Evolutionary conservation across 2,329 filamentous ascomycete species (phyloP).

Genomic region (Colletotrichum costaricense): DNA sequence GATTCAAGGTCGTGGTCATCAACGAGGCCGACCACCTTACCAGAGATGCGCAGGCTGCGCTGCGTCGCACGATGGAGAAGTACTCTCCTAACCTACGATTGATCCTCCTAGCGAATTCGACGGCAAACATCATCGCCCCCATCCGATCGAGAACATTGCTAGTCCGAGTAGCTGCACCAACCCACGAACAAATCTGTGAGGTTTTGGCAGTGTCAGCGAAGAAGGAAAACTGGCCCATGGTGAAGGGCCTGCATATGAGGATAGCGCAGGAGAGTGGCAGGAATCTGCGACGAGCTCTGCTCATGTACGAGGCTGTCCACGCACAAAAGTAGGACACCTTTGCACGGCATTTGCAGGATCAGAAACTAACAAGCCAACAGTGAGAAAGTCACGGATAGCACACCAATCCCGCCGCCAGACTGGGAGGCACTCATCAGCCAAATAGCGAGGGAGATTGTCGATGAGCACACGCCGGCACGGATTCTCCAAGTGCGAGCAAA

Average conservation of each 20-base stretch:
- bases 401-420: slow-evolving; percentile 92
- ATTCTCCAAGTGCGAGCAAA: slow-evolving; percentile 91
- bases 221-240: slow-evolving; percentile 85
- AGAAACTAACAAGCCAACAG: slow-evolving; percentile 60
- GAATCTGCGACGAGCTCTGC: slow-evolving; percentile 87
- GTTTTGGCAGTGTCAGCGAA: slow-evolving; percentile 78
- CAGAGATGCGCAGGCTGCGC: slow-evolving; percentile 92
- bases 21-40: slow-evolving; percentile 97
- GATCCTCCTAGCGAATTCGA: slow-evolving; percentile 94
- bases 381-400: slow-evolving; percentile 89
- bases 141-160: slow-evolving; percentile 93
- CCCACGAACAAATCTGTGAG: slow-evolving; percentile 83
- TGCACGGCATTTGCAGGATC: not conserved
- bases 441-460: slow-evolving; percentile 92
- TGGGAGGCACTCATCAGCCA: slow-evolving; percentile 94
- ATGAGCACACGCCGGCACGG: slow-evolving; percentile 89
- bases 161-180: slow-evolving; percentile 90
- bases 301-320: slow-evolving; percentile 98
- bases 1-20: slow-evolving; percentile 99
- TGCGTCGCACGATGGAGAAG: slow-evolving; percentile 98
- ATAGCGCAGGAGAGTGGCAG: slow-evolving; percentile 92
- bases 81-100: slow-evolving; percentile 95
- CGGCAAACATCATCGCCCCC: slow-evolving; percentile 98
- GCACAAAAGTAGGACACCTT: slow-evolving; percentile 85
- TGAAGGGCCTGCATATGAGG: slow-evolving; percentile 80